These are phyloP conservation scores for Dalbergia cochinchinensis DNA, from an alignment of 306 rosid genomes.

Conservation along the genomic window DNA sequence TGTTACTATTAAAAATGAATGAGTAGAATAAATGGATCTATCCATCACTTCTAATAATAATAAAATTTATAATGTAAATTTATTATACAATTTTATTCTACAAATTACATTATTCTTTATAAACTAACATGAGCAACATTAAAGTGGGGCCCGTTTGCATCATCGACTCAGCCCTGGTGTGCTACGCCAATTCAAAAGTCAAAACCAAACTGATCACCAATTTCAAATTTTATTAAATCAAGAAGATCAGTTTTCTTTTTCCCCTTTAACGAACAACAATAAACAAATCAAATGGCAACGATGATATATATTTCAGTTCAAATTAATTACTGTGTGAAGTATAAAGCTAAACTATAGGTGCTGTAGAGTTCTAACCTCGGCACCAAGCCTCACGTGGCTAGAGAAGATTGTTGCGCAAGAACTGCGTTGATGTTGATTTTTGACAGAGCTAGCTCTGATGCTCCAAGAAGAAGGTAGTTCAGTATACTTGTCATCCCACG, in stretches of 20 bases:
- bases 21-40: no score
- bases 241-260: no score
- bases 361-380: conserved; percentile 40
- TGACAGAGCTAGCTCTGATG: conserved; percentile 22
- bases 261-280: neutral
- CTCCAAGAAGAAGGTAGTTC: conserved; percentile 48
- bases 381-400: conserved; percentile 32
- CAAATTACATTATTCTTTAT: no score
- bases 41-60: no score
- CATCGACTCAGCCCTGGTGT: neutral
- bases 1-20: no score
- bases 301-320: no score
- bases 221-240: no score
- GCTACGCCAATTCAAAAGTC: neutral
- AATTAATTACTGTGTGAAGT: no score
- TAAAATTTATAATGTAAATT: no score
- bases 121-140: no score
- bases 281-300: neutral
- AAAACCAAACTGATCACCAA: neutral
- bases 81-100: no score
- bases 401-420: conserved; percentile 32
- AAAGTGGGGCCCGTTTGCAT: neutral
- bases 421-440: conserved; percentile 44
- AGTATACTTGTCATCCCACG: conserved; percentile 24
- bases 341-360: no score